Conservation (phyloP, 192 early-diverging fungal genomes). For the Geranomyces michiganensis region DNA sequence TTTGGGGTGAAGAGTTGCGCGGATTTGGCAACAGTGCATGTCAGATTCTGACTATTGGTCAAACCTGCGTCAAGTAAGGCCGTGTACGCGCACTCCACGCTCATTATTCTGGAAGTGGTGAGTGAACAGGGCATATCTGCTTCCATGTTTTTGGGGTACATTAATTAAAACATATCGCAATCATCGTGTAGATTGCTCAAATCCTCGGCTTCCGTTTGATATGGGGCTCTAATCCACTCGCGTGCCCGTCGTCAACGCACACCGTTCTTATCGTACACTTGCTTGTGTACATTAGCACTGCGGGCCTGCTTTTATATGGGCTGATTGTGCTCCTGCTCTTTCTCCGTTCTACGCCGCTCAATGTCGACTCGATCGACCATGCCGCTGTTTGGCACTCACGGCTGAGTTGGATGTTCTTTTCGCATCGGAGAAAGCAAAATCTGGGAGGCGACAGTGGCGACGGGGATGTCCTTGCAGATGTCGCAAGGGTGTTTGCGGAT, state of each 20-base stretch:
- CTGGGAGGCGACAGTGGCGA: slow-evolving; percentile 5
- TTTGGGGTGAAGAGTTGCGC: neutral
- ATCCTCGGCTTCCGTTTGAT: slow-evolving; percentile 19
- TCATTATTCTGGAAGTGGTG: slow-evolving; percentile 29
- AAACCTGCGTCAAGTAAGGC: slow-evolving; percentile 10
- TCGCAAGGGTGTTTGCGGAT: slow-evolving; percentile 51
- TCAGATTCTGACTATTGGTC: neutral
- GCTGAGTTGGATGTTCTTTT: slow-evolving; percentile 35
- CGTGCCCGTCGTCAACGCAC: slow-evolving; percentile 7
- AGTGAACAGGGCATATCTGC: neutral
- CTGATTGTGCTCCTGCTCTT: slow-evolving; percentile 18
- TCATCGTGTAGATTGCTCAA: slow-evolving; percentile 15
- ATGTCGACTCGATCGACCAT: slow-evolving; percentile 35
- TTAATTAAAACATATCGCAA: neutral
- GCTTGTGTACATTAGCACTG: slow-evolving; percentile 22
- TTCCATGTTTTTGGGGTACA: neutral
- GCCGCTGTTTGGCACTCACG: slow-evolving; percentile 36
- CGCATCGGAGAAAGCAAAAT: slow-evolving; percentile 20
- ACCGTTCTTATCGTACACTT: slow-evolving; percentile 13
- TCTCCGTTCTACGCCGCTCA: slow-evolving; percentile 40
- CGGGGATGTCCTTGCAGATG: slow-evolving; percentile 39
- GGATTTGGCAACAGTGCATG: no score
- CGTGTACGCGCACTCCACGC: slow-evolving; percentile 25
- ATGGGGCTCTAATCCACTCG: slow-evolving; percentile 9
- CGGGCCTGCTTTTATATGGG: slow-evolving; percentile 29